A percentile compares a stretch with the other conserved stretches of the same genome.
Evolutionary conservation across 164 flowering plant species (phyloP).

Genomic region (Vitis cinerea): DNA sequence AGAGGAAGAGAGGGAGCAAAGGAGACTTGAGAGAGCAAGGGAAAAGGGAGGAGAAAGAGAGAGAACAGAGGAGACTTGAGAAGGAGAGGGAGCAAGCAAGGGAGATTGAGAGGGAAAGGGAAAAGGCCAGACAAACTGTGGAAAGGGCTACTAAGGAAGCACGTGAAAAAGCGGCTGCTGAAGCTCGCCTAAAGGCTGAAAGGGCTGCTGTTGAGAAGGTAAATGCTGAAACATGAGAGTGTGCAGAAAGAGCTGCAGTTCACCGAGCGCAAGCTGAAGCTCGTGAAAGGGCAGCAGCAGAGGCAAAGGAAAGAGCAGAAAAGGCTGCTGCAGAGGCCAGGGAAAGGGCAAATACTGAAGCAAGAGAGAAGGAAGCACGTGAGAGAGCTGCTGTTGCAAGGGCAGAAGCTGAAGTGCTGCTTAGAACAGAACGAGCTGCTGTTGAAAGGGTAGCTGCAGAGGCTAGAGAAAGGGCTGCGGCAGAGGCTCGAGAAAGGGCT

Average conservation of each 20-base stretch:
- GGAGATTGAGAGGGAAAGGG: constrained; percentile 54
- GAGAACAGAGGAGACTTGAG: constrained; percentile 44
- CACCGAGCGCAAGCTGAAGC: constrained; percentile 81
- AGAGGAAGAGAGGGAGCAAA: constrained; percentile 63
- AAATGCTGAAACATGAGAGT: constrained; percentile 63
- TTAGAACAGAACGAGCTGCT: constrained; percentile 73
- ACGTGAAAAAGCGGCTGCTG: constrained; percentile 48
- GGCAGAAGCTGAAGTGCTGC: constrained; percentile 51
- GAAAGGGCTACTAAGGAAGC: constrained; percentile 53
- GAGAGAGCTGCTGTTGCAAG: constrained; percentile 37
- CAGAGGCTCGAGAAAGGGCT: constrained; percentile 75
- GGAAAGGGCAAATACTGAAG: constrained; percentile 47
- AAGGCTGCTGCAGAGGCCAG: constrained; percentile 83
- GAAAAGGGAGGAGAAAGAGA: constrained; percentile 41
- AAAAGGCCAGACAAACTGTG: constrained; percentile 78
- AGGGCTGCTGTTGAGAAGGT: constrained; percentile 69
- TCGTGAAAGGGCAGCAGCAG: constrained; percentile 85
- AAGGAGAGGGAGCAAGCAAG: constrained; percentile 37
- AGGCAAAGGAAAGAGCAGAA: constrained; percentile 78
- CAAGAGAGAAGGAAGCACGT: constrained; percentile 57
- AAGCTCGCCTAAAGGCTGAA: constrained; percentile 68
- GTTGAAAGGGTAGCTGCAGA: constrained; percentile 32
- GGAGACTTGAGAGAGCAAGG: constrained; percentile 21
- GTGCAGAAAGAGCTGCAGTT: constrained; percentile 88
- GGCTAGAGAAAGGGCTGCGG: constrained; percentile 40